Evolutionary conservation across 305 asterid species (phyloP), one percentile per base, ranked within the genome.

Genomic region (Ilex paraguariensis): DNA sequence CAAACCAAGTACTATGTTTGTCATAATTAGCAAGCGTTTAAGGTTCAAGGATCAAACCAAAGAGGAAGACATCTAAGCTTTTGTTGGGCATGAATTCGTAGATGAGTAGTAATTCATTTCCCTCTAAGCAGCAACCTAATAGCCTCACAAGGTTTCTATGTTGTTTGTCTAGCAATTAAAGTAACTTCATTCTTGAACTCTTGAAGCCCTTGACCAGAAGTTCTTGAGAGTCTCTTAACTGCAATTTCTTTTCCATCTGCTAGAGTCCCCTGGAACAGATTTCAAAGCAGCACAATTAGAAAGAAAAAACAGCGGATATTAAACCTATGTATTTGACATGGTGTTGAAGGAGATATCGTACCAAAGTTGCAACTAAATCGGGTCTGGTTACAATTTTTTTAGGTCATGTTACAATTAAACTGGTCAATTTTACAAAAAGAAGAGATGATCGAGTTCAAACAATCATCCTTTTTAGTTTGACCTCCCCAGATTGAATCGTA

Each of bases 181-280:
- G 32, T 28, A 5, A 54, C 30, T 28, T 54, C 57, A 3, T 17
- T 54, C 57, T n/a, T 54, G 32, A 54, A 17, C 57, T 54, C 57
- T 11, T 0, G 32, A 13, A 8, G 10, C 3, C 57, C 57, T 54
- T 54, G 57, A 6, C 57, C 30, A 15, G 57, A 54, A 28, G 31
- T 54, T 54, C 32, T 54, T 15, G 54, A 54, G 57, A 54, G 57
- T 28, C 57, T 54, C 31, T 54, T 54, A 15, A 54, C 57, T 17
- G 57, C 57, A 15, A 54, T 14, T 54, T 54, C 57, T 54, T 17
- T 15, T 1, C 31, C 57, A 54, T 54, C 13, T 46, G 52, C 52
- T 46, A 46, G 15, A 4, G 15, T 46, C 7, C 52, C 52, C 52
- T 46, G 52, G 1, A 46, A 0, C 52, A 46, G 52, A 5, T 46